Evolutionary conservation across 2,329 filamentous ascomycete species (phyloP), one percentile per base, ranked within the genome.

Genomic region (Mycocentrospora acerina): DNA sequence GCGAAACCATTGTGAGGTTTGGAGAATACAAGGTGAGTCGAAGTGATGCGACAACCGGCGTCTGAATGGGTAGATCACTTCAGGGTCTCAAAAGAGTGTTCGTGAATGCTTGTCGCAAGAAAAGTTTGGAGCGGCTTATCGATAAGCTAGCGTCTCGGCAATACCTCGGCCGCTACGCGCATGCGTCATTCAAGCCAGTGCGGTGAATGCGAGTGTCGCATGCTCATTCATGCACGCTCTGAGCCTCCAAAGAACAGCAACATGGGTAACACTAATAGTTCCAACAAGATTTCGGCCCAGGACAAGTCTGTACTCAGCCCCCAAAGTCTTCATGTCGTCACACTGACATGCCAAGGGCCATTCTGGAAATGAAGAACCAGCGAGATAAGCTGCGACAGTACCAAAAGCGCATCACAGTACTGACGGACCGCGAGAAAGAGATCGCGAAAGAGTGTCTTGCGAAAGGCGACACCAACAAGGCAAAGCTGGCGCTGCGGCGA

Each of bases 361-460:
- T 97, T 70, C 85, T 97, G 61, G 90, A 97, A 72, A 86, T 97
- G 74, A 97, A 97, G 75, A 89, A 83, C 71, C 91, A 97, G 74
- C 90, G 93, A 68, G 93, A 98, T 76, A 94, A 90, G 69, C 84
- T 98, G 3, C 90, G 94, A 62, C 90, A 95, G 68, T 97, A 97
- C 74, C 91, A 96, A 70, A 86, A 86, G 60, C 86, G 88, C 59
- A 93, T 98, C 63, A 85, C 83, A 24, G 77, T 88, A 35, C 81
- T 98, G 25, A 96, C 91, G 6, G 80, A 85, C 62, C 86, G 86
- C 51, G 91, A 98, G 72, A 95, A 86, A 32, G 85, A 83, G 30
- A 86, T 95, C 41, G 91, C 93, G 15, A 83, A 81, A 53, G 79
- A 88, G 72, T 90, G 94, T 71, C 78, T 97, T 14, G 82, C 83